Evolutionary conservation across 192 early-diverging fungal genomes (phyloP).

Genomic region (Podila minutissima): DNA sequence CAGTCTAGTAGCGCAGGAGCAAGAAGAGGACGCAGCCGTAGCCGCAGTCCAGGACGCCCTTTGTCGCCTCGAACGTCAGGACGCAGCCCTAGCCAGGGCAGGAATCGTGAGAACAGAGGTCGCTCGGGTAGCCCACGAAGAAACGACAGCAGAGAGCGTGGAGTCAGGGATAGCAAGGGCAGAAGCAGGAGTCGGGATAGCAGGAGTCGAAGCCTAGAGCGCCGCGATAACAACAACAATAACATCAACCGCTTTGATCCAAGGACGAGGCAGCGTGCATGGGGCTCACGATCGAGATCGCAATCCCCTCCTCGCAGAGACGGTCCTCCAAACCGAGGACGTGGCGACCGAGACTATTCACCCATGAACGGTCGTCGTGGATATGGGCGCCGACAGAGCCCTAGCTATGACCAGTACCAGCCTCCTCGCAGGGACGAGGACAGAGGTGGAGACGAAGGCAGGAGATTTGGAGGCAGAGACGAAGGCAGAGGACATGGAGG

Average conservation of each 20-base stretch:
- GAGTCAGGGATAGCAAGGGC: neutral
- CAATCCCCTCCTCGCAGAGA: neutral
- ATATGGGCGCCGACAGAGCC: neutral
- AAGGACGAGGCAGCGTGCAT: neutral
- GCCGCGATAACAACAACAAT: neutral
- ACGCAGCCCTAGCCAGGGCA: neutral
- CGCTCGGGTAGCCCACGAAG: neutral
- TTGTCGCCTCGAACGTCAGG: neutral
- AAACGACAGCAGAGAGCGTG: neutral
- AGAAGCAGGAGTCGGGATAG: neutral
- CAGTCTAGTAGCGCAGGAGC: neutral
- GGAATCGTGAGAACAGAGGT: neutral
- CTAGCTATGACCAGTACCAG: neutral
- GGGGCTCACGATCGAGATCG: slow-evolving; percentile 1
- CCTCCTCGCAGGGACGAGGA: slow-evolving; percentile 1
- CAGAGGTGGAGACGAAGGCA: neutral
- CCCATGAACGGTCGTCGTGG: neutral
- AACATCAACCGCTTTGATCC: neutral
- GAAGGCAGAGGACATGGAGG: neutral
- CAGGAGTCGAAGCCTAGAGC: neutral
- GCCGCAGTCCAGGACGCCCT: neutral
- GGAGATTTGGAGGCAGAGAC: neutral
- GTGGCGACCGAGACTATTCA: neutral
- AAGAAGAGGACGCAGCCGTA: neutral
- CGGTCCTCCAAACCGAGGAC: neutral